Evolutionary conservation across 1,139 yeast species (phyloP).

Genomic region (Blastobotrys buckinghamii): DNA sequence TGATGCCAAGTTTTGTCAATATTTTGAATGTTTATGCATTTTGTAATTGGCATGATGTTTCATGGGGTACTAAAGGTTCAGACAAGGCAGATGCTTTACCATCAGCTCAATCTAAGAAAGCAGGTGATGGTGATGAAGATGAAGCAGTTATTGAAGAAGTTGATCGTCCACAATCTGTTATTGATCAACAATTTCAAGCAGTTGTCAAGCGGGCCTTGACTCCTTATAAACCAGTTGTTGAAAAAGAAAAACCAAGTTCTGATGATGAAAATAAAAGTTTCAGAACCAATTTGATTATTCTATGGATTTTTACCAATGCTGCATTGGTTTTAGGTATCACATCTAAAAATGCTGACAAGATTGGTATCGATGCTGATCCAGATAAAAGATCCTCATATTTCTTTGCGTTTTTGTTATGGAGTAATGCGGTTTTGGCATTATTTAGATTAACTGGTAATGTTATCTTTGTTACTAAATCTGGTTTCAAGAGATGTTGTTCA

Average conservation of each 20-base stretch:
- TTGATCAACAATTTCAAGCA: constrained; percentile 43
- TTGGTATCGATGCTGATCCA: constrained; percentile 34
- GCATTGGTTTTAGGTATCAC: constrained; percentile 62
- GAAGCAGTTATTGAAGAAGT: constrained; percentile 69
- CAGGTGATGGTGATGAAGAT: constrained; percentile 54
- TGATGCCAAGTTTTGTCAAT: constrained; percentile 88
- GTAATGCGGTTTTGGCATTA: constrained; percentile 74
- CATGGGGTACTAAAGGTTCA: constrained; percentile 98
- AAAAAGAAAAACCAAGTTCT: constrained; percentile 32
- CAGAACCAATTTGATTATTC: constrained; percentile 71
- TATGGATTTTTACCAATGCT: constrained; percentile 76
- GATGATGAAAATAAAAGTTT: constrained; percentile 65
- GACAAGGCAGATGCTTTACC: constrained; percentile 57
- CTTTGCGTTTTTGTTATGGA: constrained; percentile 70
- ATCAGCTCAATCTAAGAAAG: constrained; percentile 43
- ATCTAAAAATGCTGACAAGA: constrained; percentile 27
- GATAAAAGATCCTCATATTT: constrained; percentile 45
- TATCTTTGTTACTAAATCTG: constrained; percentile 46
- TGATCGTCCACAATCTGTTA: constrained; percentile 65
- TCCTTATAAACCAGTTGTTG: constrained; percentile 37
- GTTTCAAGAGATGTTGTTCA: constrained; percentile 27
- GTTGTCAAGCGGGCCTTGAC: constrained; percentile 41
- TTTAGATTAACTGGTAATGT: constrained; percentile 67
- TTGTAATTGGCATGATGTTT: constrained; percentile 92
- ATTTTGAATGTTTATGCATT: constrained; percentile 74